Evolutionary conservation across 768 basidiomycete species (phyloP).

Genomic region (Leccinum longicurvipes): DNA sequence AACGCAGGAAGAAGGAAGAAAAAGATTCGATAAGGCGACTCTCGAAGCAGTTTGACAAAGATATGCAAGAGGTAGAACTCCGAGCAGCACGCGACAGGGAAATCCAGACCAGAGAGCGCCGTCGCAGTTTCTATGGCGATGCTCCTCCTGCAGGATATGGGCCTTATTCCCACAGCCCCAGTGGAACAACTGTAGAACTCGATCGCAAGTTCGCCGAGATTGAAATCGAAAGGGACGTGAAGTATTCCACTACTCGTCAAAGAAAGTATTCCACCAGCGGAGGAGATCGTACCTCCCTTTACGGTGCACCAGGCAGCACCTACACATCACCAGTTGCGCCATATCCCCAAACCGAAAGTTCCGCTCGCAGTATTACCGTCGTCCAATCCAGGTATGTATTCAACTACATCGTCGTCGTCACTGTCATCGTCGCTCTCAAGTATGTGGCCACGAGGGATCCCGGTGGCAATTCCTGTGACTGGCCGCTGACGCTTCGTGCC

Average conservation of each 20-base stretch:
- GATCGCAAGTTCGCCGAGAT: slow-evolving; percentile 38
- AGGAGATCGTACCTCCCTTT: slow-evolving; percentile 26
- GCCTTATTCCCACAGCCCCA: slow-evolving; percentile 26
- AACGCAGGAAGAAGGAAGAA: slow-evolving; percentile 53
- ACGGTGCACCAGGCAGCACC: slow-evolving; percentile 9
- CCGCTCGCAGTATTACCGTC: not conserved
- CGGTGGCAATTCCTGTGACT: not conserved
- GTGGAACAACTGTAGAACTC: slow-evolving; percentile 28
- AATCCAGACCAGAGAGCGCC: slow-evolving; percentile 45
- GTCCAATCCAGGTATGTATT: slow-evolving; percentile 18
- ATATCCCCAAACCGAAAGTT: slow-evolving; percentile 4
- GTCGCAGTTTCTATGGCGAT: slow-evolving; percentile 50
- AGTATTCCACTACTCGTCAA: slow-evolving; percentile 35
- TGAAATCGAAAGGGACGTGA: slow-evolving; percentile 31
- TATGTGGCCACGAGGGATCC: slow-evolving; percentile 1
- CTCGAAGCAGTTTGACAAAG: slow-evolving; percentile 38
- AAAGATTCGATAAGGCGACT: slow-evolving; percentile 39
- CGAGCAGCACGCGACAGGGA: slow-evolving; percentile 58
- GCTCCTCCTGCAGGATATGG: slow-evolving; percentile 25
- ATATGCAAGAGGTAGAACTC: slow-evolving; percentile 51
- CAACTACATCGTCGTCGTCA: slow-evolving; percentile 28
- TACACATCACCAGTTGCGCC: slow-evolving; percentile 31
- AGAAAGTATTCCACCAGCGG: slow-evolving; percentile 46
- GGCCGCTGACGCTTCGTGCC: slow-evolving; percentile 20
- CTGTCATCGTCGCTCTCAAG: slow-evolving; percentile 30